phyloP scores from a whole-genome alignment of 768 basidiomycete species.

The Hericium rajendrae region DNA sequence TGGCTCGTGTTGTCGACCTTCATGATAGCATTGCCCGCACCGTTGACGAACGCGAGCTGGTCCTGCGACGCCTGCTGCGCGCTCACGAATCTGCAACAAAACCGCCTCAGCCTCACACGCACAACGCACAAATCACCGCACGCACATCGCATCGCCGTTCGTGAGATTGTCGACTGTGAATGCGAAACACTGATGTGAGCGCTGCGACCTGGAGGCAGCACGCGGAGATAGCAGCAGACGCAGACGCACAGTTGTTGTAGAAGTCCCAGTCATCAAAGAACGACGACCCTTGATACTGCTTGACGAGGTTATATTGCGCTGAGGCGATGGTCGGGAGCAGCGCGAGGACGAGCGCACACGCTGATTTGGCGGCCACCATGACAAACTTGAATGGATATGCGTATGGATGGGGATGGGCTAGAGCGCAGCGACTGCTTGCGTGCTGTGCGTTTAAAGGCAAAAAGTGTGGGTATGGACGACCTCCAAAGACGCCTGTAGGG shows the following conservation, averaged over 20 bases:
- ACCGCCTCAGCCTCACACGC: not conserved
- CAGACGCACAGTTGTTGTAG: constrained; percentile 10
- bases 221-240: not conserved
- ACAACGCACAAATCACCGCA: not conserved
- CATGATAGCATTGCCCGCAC: constrained; percentile 66
- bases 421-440: too few species aligned
- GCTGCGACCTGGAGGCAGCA: not conserved
- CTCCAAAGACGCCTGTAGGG: too few species aligned
- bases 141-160: constrained; percentile 50
- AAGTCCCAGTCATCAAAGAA: constrained; percentile 13
- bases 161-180: constrained; percentile 57
- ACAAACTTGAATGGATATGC: too few species aligned
- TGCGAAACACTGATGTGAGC: not conserved
- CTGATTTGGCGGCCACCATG: not conserved
- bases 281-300: constrained; percentile 4
- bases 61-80: constrained; percentile 31
- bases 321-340: constrained; percentile 1
- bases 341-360: not conserved
- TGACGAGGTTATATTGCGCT: constrained; percentile 9
- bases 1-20: constrained; percentile 62
- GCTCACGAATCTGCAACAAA: constrained; percentile 35
- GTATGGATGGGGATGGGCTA: too few species aligned
- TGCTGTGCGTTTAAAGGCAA: too few species aligned
- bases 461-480: too few species aligned
- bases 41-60: constrained; percentile 53